A percentile compares a stretch with the other conserved stretches of the same genome.
Conservation (phyloP, 2,329 filamentous ascomycete species). For the Xylariaceae sp. region DNA sequence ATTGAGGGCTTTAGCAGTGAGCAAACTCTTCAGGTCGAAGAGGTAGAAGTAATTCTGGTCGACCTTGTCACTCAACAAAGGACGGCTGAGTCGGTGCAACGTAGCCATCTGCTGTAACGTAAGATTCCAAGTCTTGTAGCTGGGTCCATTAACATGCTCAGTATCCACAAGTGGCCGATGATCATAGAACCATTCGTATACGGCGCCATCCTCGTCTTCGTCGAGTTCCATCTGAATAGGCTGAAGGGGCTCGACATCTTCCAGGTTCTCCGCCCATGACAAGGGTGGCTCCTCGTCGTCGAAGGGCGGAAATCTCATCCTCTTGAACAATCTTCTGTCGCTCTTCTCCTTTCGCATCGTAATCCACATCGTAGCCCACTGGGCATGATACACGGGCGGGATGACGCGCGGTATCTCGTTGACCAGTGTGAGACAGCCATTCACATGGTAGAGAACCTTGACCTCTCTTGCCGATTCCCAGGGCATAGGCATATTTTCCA, state of each 20-base stretch:
- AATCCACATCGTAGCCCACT: conserved; percentile 99
- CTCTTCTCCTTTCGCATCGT: conserved; percentile 98
- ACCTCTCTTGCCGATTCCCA: conserved; percentile 97
- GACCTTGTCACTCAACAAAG: conserved; percentile 83
- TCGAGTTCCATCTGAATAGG: conserved; percentile 98
- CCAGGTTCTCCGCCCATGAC: conserved; percentile 97
- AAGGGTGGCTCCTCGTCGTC: conserved; percentile 97
- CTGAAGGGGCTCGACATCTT: conserved; percentile 94
- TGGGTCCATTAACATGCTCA: conserved; percentile 88
- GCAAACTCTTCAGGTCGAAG: conserved; percentile 90
- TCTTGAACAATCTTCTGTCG: conserved; percentile 91
- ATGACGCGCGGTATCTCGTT: conserved; percentile 97
- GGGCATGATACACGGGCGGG: conserved; percentile 94
- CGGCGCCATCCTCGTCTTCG: conserved; percentile 82
- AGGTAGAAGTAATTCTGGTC: conserved; percentile 98
- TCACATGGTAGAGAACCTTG: conserved; percentile 97
- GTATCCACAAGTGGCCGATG: conserved; percentile 87
- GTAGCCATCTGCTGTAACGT: conserved; percentile 93
- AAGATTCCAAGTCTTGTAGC: conserved; percentile 95
- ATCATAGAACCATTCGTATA: conserved; percentile 97
- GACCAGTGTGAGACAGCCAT: conserved; percentile 92
- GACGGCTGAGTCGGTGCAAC: conserved; percentile 84
- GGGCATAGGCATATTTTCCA: conserved; percentile 99
- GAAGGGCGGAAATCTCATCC: conserved; percentile 97
- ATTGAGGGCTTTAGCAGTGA: conserved; percentile 94